Evolutionary conservation across 371 early-diverging fungal genomes (phyloP), one percentile per base, ranked within the genome.

Genomic region (Globomyces sp.): DNA sequence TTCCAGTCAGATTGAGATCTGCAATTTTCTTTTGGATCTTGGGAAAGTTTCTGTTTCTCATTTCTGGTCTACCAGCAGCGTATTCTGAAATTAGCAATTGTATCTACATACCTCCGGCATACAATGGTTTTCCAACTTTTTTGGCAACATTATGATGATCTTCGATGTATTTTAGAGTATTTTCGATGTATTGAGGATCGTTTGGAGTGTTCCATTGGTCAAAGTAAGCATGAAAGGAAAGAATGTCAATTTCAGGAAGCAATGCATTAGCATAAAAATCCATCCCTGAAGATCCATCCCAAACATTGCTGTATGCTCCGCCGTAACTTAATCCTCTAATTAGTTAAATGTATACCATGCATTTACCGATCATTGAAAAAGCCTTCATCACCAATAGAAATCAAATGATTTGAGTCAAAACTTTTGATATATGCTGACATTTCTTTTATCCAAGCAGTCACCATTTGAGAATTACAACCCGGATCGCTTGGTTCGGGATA

Each of bases 341-440:
- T 24, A 24, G 24, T 24, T 24, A 24, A 24, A 24, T 24, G 24
- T 24, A 24, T 24, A 24, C 24, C 24, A 24, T 24, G 24, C 24
- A 24, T 24, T 24, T 24, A 24, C 24, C 24, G 24, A 24, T 24
- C n/a, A 11, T 55, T 51, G 45, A 49, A 66, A 68, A 70, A 74
- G n/a, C 75, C 75, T 75, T 74, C 75, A 50, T 70, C 73, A 24
- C 75, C 75, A 39, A 68, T 46, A 13, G 74, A 48, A 3, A 74
- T 67, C 11, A 74, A 48, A 44, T 74, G 75, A 50, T 74, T 74
- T 9, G 41, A 9, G 43, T 76, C 75, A 34, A 76, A 13, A 37
- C 53, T 51, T 65, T 74, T 74, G 64, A 74, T 57, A 58, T 47
- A 74, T 0, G 64, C 8, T 42, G 57, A 55, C 36, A 74, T 74